Conservation (phyloP, 257 asterid genomes). For the Solanum habrochaites region DNA sequence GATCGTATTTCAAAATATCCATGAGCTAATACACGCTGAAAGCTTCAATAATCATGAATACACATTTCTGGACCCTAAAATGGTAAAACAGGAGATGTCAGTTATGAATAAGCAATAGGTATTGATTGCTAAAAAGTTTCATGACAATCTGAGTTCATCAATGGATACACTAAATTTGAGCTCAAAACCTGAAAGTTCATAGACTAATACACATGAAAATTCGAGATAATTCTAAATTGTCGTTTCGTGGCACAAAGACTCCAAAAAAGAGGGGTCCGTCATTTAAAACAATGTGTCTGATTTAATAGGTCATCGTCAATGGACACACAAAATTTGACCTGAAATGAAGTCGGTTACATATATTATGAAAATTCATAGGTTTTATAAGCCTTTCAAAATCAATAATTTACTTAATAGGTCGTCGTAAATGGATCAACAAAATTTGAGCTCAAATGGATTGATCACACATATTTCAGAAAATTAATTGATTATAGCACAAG, state of each 20-base stretch:
- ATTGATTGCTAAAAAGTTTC: not conserved
- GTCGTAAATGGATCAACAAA: not conserved
- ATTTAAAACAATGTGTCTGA: not conserved
- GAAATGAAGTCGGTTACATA: not conserved
- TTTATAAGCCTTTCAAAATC: not conserved
- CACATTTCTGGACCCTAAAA: not conserved
- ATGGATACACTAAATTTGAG: too few species aligned
- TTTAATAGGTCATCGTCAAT: not conserved
- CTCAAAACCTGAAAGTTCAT: not conserved
- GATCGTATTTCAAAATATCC: not conserved
- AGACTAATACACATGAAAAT: not conserved
- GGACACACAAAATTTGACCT: not conserved
- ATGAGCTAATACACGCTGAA: not conserved
- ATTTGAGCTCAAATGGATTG: not conserved
- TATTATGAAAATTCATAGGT: not conserved
- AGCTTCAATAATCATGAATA: not conserved
- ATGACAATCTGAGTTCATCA: too few species aligned
- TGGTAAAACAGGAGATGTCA: not conserved
- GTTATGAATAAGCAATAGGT: not conserved
- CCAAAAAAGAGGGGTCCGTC: too few species aligned
- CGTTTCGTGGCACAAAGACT: not conserved
- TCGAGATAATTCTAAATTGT: not conserved
- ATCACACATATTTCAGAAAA: too few species aligned
- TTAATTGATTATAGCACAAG: not conserved
- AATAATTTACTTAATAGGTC: not conserved